phyloP scores from a whole-genome alignment of 1,284 basidiomycete species.

The Acaromyces ingoldii region DNA sequence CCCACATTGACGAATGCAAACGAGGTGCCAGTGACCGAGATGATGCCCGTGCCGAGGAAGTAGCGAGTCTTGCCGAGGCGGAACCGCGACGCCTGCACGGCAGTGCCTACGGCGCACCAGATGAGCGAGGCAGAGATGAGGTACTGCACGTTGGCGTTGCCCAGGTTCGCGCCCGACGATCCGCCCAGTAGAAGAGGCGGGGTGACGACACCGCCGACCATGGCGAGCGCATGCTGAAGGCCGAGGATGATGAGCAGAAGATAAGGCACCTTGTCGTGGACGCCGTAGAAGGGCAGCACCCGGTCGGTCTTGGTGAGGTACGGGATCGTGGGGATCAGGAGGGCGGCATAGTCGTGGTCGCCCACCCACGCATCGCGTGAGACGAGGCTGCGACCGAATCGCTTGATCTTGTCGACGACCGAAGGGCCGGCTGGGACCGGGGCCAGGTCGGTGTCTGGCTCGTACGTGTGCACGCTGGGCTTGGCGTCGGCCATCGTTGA shows the following conservation, averaged over 20 bases:
- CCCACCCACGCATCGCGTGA: constrained; percentile 19
- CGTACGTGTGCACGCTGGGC: constrained; percentile 6
- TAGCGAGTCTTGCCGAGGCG: constrained; percentile 16
- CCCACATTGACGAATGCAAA: constrained; percentile 20
- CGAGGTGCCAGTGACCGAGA: constrained; percentile 19
- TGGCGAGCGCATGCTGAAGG: constrained; percentile 13
- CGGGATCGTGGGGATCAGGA: constrained; percentile 18
- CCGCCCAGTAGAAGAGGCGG: constrained; percentile 17
- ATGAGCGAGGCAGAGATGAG: constrained; percentile 21
- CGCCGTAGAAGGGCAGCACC: constrained; percentile 16
- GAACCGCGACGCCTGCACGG: constrained; percentile 15
- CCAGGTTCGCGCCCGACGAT: constrained; percentile 11
- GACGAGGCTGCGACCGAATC: constrained; percentile 7
- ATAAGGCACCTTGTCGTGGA: constrained; percentile 13
- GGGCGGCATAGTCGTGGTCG: constrained; percentile 15
- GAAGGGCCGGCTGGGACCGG: constrained; percentile 10
- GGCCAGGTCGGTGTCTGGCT: constrained; percentile 12
- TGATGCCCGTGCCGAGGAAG: constrained; percentile 21
- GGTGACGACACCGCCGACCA: constrained; percentile 19
- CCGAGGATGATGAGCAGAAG: constrained; percentile 11
- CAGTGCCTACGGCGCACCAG: constrained; percentile 19
- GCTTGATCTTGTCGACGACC: constrained; percentile 11
- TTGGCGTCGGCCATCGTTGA: constrained; percentile 12
- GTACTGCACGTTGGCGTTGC: constrained; percentile 13
- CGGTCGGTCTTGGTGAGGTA: constrained; percentile 7